Evolutionary conservation across 768 basidiomycete species (phyloP), one percentile per base, ranked within the genome.

Genomic region (Agaricus blazei): DNA sequence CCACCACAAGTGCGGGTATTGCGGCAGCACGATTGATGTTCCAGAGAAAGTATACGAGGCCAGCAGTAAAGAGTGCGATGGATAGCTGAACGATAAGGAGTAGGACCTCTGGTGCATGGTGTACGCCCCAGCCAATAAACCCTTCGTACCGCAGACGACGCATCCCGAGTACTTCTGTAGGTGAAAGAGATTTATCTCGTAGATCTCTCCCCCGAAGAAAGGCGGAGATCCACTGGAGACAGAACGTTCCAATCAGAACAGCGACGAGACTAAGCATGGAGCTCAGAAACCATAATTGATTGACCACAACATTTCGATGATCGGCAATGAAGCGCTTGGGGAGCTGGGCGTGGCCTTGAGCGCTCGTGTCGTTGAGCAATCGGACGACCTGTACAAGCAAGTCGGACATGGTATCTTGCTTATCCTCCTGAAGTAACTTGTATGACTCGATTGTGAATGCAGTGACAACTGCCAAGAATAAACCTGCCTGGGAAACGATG

Each of bases 91-190:
- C 43, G 11, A 36, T 36, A 4, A 57, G 11, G 2, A 57, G 31
- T 3, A 57, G 34, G 5, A 47, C 28, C 11, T 48, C 48, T 1
- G 49, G 43, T 1, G 50, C 38, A 11, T 47, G 36, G 19, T 23
- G 49, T 14, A 57, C 51, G 0, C 42, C 43, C 56, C 56, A 57
- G 14, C 8, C 24, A 26, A 34, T 19, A 19, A 57, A 27, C 23
- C 56, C 56, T n/a, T 57, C 56, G 12, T 51, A 51, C 8, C 56
- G 48, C 1, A 51, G 49, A 9, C 42, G 56, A n/a, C 49, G 56
- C 19, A 57, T 44, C 3, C 43, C 56, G 12, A 52, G 49, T 2
- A 42, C 42, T 9, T 51, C 38, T 3, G 31, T 26, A n/a, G 31
- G 26, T 4, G 45, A 40, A 14, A 41, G 11, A 9, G 29, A 28